A percentile compares a stretch with the other conserved stretches of the same genome.
Evolutionary conservation across 768 basidiomycete genomes (phyloP).

Genomic region (Mycena metata): DNA sequence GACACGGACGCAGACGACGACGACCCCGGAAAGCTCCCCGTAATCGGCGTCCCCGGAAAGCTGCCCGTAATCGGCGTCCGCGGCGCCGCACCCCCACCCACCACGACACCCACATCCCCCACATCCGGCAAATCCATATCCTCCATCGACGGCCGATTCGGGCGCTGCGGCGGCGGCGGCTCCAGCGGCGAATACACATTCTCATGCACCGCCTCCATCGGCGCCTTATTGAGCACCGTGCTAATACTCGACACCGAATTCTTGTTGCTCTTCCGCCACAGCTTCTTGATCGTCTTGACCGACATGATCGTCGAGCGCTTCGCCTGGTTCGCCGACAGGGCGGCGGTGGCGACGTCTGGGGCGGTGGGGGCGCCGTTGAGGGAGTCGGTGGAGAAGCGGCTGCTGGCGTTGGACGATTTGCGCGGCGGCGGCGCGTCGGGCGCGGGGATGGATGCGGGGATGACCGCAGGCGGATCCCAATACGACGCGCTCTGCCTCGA

Average conservation of each 20-base stretch:
- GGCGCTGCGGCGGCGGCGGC: constrained; percentile 33
- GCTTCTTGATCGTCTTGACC: constrained; percentile 78
- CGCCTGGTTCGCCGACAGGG: constrained; percentile 50
- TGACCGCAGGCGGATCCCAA: constrained; percentile 54
- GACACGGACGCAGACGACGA: background rate
- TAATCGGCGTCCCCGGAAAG: too few species aligned
- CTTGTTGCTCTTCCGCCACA: constrained; percentile 84
- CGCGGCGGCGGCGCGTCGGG: constrained; percentile 41
- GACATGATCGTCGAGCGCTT: constrained; percentile 74
- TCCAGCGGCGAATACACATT: constrained; percentile 40
- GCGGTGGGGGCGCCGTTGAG: constrained; percentile 53
- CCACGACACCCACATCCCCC: constrained; percentile 12
- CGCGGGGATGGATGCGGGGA: constrained; percentile 36
- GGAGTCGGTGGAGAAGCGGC: constrained; percentile 87
- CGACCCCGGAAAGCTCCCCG: too few species aligned
- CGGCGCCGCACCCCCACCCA: background rate
- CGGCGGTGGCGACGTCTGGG: constrained; percentile 35
- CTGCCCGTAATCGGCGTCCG: constrained; percentile 28
- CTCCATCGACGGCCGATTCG: constrained; percentile 41
- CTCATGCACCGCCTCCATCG: constrained; percentile 57
- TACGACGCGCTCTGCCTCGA: constrained; percentile 52
- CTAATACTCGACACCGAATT: constrained; percentile 62
- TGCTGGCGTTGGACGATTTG: constrained; percentile 20
- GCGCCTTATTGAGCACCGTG: constrained; percentile 61
- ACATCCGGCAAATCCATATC: constrained; percentile 41